phyloP scores from a whole-genome alignment of 2,329 filamentous ascomycete species.

The Fusarium azukiicola region DNA sequence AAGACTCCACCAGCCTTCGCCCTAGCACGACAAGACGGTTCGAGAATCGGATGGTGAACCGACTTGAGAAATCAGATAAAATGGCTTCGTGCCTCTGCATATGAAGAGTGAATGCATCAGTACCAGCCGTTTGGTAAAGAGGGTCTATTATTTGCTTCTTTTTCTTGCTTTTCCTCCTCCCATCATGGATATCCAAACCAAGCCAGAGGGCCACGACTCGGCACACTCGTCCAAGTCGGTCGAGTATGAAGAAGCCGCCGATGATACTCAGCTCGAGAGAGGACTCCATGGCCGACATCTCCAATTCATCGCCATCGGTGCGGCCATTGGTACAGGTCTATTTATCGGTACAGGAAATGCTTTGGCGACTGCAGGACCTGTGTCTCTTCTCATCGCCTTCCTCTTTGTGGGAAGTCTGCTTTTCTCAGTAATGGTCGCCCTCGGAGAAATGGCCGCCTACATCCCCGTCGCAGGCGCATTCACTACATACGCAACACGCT shows the following conservation, averaged over 20 bases:
- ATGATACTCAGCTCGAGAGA: conserved; percentile 9
- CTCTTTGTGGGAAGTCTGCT: conserved; percentile 84
- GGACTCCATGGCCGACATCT: conserved; percentile 20
- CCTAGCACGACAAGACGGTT: conserved; percentile 36
- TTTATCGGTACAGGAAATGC: conserved; percentile 83
- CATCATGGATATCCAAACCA: conserved; percentile 40
- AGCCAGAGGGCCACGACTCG: conserved; percentile 25
- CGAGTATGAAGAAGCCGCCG: neutral
- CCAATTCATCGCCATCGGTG: conserved; percentile 77
- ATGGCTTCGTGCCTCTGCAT: neutral
- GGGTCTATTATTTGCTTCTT: neutral
- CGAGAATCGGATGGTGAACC: neutral
- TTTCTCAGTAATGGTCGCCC: conserved; percentile 88
- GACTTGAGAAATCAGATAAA: neutral
- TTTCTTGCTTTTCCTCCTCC: neutral
- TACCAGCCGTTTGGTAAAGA: neutral
- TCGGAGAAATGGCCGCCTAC: conserved; percentile 92
- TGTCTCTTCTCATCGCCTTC: conserved; percentile 85
- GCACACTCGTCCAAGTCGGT: conserved; percentile 32
- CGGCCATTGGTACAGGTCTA: conserved; percentile 81
- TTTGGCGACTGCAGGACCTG: conserved; percentile 75
- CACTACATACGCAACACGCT: conserved; percentile 88
- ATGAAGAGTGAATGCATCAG: neutral
- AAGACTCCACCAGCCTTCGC: conserved; percentile 39
- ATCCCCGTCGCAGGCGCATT: conserved; percentile 88